Evolutionary conservation across 1,284 basidiomycete species (phyloP).

Genomic region (Cutaneotrichosporon cyanovorans): DNA sequence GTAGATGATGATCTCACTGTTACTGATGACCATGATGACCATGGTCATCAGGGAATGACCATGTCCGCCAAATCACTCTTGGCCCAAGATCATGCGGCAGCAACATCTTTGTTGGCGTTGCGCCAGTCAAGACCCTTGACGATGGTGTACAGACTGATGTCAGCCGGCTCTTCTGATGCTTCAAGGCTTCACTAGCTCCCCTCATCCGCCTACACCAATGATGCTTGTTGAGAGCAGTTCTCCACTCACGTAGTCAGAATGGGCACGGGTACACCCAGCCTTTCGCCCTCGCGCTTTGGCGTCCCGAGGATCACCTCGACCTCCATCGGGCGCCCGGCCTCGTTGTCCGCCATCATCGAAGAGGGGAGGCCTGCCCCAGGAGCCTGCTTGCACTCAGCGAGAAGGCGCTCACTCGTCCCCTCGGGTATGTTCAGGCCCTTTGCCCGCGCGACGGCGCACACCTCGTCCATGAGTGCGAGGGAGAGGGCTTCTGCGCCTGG

Average conservation of each 20-base stretch:
- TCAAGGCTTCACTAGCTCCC: slow-evolving; percentile 3
- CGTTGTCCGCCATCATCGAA: slow-evolving; percentile 42
- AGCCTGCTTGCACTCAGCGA: slow-evolving; percentile 37
- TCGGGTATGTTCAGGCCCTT: slow-evolving; percentile 43
- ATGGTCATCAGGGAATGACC: no score
- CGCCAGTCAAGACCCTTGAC: slow-evolving; percentile 42
- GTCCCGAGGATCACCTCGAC: slow-evolving; percentile 40
- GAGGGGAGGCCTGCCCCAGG: slow-evolving; percentile 36
- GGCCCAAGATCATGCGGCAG: neutral
- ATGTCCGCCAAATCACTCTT: no score
- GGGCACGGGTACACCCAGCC: slow-evolving; percentile 43
- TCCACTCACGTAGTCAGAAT: slow-evolving; percentile 39
- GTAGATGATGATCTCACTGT: no score
- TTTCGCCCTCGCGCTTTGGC: slow-evolving; percentile 41
- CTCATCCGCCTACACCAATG: no score
- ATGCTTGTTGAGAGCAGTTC: no score
- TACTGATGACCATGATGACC: no score
- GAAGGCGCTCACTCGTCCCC: slow-evolving; percentile 35
- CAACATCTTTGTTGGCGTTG: slow-evolving; percentile 32
- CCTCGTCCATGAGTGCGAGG: slow-evolving; percentile 40
- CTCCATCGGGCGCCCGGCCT: slow-evolving; percentile 37
- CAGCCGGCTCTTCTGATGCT: no score
- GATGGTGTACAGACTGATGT: slow-evolving; percentile 30
- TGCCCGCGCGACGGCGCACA: slow-evolving; percentile 42
- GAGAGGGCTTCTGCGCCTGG: slow-evolving; percentile 32